These are phyloP conservation scores for Trematosphaeria pertusa DNA, from an alignment of 2,329 filamentous ascomycete genomes.

Conservation along the genomic window DNA sequence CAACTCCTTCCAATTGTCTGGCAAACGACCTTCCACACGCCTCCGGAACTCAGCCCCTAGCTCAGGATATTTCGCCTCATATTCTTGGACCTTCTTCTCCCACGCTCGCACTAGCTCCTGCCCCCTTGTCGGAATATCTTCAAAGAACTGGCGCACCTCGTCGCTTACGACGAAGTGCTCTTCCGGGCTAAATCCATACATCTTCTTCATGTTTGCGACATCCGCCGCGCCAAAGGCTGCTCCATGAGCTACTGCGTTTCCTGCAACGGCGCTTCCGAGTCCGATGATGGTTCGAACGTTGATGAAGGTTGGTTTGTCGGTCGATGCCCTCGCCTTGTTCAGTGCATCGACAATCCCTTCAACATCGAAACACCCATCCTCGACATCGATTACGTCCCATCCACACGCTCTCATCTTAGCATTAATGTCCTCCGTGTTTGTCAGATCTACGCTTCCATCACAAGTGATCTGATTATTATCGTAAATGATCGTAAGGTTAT, in stretches of 20 bases:
- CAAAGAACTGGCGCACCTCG: slow-evolving; percentile 61
- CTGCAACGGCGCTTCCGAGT: slow-evolving; percentile 54
- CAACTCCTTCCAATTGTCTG: slow-evolving; percentile 57
- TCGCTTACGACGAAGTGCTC: slow-evolving; percentile 56
- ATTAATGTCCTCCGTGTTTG: slow-evolving; percentile 63
- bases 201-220: slow-evolving; percentile 62
- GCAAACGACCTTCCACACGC: slow-evolving; percentile 57
- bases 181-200: slow-evolving; percentile 58
- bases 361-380: slow-evolving; percentile 62
- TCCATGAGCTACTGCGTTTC: slow-evolving; percentile 63
- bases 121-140: slow-evolving; percentile 56
- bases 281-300: slow-evolving; percentile 66
- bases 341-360: slow-evolving; percentile 57
- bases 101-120: slow-evolving; percentile 57
- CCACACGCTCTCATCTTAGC: slow-evolving; percentile 64
- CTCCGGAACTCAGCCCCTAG: slow-evolving; percentile 57
- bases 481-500: slow-evolving; percentile 64
- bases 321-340: slow-evolving; percentile 51
- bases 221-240: slow-evolving; percentile 63
- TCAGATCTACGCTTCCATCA: slow-evolving; percentile 61
- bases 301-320: slow-evolving; percentile 63
- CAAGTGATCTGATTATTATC: slow-evolving; percentile 68
- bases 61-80: slow-evolving; percentile 57
- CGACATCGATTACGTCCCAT: slow-evolving; percentile 63
- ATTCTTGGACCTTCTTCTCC: slow-evolving; percentile 54